Percentiles rank a stretch among this genome's conserved stretches.
Evolutionary conservation across 495 filamentous ascomycete genomes (phyloP).

Genomic region (Thermothielavioides terrestris): DNA sequence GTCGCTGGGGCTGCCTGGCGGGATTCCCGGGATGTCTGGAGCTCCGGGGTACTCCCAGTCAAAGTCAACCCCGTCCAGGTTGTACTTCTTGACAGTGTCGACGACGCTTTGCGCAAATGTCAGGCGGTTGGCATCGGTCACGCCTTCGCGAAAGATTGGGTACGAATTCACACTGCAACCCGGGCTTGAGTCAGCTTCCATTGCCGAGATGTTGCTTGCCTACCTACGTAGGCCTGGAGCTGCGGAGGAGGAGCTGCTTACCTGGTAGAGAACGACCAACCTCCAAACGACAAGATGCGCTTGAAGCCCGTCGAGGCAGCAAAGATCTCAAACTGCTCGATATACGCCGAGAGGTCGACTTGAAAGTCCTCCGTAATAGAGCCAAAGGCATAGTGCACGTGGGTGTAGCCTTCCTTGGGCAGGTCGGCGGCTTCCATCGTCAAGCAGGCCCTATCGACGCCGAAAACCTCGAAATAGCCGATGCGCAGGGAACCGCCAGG

Average conservation of each 20-base stretch:
- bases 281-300: constrained; percentile 33
- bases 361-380: constrained; percentile 10
- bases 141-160: constrained; percentile 20
- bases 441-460: constrained; percentile 16
- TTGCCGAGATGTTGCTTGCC: no score
- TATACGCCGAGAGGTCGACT: constrained; percentile 1
- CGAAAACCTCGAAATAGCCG: constrained; percentile 27
- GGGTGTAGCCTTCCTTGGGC: constrained; percentile 20
- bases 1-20: constrained; percentile 6
- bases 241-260: no score
- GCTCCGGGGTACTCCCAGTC: constrained; percentile 39
- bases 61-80: constrained; percentile 30
- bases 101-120: constrained; percentile 21
- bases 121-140: constrained; percentile 15
- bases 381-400: constrained; percentile 27
- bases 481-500: constrained; percentile 5
- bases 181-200: not conserved
- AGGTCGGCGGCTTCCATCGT: constrained; percentile 13
- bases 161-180: constrained; percentile 2
- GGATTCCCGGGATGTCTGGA: constrained; percentile 24
- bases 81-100: constrained; percentile 19
- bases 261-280: constrained; percentile 28
- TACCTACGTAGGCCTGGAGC: no score
- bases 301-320: constrained; percentile 14
- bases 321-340: constrained; percentile 11